phyloP scores from a whole-genome alignment of 2,329 filamentous ascomycete genomes.

The Fusarium protoensiforme region DNA sequence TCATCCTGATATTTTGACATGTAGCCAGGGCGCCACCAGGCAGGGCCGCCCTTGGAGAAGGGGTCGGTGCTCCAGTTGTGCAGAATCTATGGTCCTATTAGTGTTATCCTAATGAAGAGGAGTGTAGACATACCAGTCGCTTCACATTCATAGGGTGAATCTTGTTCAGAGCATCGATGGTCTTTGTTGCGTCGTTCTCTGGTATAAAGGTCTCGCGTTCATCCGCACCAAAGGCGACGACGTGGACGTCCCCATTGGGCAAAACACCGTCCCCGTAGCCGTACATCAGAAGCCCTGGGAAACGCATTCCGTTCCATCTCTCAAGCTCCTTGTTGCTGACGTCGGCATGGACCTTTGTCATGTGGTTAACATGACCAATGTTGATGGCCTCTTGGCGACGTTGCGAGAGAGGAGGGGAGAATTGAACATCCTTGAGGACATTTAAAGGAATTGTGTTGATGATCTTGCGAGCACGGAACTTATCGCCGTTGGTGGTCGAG shows the following conservation, averaged over 20 bases:
- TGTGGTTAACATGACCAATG: conserved; percentile 32
- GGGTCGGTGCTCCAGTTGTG: conserved; percentile 44
- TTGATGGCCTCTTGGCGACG: conserved; percentile 8
- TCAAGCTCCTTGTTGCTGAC: conserved; percentile 28
- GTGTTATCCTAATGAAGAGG: neutral
- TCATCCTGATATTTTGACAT: conserved; percentile 42
- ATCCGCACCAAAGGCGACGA: conserved; percentile 21
- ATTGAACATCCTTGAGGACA: conserved; percentile 8
- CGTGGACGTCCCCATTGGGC: conserved; percentile 15
- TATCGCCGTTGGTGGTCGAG: neutral
- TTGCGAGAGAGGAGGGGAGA: conserved; percentile 2
- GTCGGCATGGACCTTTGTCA: conserved; percentile 33
- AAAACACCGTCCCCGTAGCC: conserved; percentile 21
- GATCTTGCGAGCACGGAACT: conserved; percentile 33
- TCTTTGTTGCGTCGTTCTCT: conserved; percentile 16
- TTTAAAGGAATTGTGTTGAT: conserved; percentile 32
- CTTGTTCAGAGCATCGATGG: conserved; percentile 11
- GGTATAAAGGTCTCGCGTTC: conserved; percentile 12
- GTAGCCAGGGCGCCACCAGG: conserved; percentile 34
- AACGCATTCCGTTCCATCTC: conserved; percentile 27
- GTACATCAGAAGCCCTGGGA: conserved; percentile 25
- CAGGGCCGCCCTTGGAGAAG: conserved; percentile 31
- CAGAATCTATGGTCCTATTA: neutral
- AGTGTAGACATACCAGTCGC: conserved; percentile 1
- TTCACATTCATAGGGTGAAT: conserved; percentile 28